Conservation (phyloP, 257 asterid species). For the Primulina tabacum region DNA sequence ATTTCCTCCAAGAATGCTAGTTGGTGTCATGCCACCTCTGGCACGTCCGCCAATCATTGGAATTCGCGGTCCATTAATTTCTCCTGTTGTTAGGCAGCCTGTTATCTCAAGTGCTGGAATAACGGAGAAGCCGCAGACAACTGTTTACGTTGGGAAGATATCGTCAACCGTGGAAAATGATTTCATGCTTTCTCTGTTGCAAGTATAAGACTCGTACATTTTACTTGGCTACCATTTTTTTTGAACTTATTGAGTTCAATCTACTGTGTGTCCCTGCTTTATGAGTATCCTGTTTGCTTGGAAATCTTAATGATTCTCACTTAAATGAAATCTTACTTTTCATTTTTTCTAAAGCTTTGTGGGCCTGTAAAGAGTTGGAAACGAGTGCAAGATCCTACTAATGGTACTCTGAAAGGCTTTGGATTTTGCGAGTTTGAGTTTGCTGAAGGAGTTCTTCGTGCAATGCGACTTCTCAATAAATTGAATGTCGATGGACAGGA, state of each 20-base stretch:
- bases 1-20: slow-evolving; percentile 66
- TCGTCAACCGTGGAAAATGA: slow-evolving; percentile 89
- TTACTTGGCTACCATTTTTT: slow-evolving; percentile 7
- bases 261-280: neutral
- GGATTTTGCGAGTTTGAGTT: slow-evolving; percentile 98
- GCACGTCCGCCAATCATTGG: slow-evolving; percentile 73
- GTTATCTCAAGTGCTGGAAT: slow-evolving; percentile 38
- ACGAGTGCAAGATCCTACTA: slow-evolving; percentile 88
- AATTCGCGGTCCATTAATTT: slow-evolving; percentile 63
- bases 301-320: slow-evolving; percentile 11
- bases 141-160: slow-evolving; percentile 89
- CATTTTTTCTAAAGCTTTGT: slow-evolving; percentile 65
- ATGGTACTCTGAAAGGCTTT: slow-evolving; percentile 77
- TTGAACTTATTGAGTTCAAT: slow-evolving; percentile 17
- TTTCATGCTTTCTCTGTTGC: slow-evolving; percentile 80
- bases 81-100: slow-evolving; percentile 60
- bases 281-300: neutral
- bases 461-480: slow-evolving; percentile 76
- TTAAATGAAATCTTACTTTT: slow-evolving; percentile 26
- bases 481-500: slow-evolving; percentile 90
- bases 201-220: slow-evolving; percentile 43
- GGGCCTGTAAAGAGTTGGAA: slow-evolving; percentile 98
- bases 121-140: slow-evolving; percentile 79
- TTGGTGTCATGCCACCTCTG: slow-evolving; percentile 64
- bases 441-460: slow-evolving; percentile 96